Base-by-base conservation (phyloP, 805 yeast genomes). In the Naumovozyma dairenensis region DNA sequence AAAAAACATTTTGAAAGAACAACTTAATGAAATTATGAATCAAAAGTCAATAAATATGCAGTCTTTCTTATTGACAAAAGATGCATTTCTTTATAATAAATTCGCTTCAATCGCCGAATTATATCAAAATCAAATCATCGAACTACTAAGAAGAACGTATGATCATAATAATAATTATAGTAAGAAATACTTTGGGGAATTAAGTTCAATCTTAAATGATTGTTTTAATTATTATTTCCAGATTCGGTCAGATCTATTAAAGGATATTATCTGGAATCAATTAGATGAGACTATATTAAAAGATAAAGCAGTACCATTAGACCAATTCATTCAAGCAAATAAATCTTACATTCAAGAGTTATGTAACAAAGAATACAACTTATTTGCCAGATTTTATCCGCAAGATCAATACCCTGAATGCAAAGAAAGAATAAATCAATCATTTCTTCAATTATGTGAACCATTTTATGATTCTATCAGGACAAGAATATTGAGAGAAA, bases 381-480 rank as follows among this genome's bases (percentile, higher is more conserved):
- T 84, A 5, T 86, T 80, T 53, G 59, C 58, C 25, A 57, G 61
- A 26, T 67, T 79, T 22, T 80, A 83, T 50, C 52, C 53, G 3
- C 58, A 54, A 31, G 49, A 42, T 3, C 59, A 65, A 35, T n/a
- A n/a, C n/a, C n/a, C n/a, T n/a, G 25, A 57, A 59, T 69, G 49
- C 37, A 53, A 32, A 16, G 37, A 51, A 32, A 48, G 49, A 16
- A 52, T 82, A 30, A 69, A 71, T 36, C 57, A 60, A 5, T 84
- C 83, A 76, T 70, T 81, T 39, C 71, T 69, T 29, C 67, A 65
- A 16, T 46, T 85, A 3, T 64, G 83, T 21, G 95, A 85, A 24
- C 92, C 95, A 0, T 59, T 87, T 17, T 81, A 86, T 47, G 89
- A 82, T 42, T 56, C 66, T 2, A 53, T 84, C 22, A 67, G 96